Evolutionary conservation across 805 yeast species (phyloP).

Genomic region (Pichia rugopelliculosa): DNA sequence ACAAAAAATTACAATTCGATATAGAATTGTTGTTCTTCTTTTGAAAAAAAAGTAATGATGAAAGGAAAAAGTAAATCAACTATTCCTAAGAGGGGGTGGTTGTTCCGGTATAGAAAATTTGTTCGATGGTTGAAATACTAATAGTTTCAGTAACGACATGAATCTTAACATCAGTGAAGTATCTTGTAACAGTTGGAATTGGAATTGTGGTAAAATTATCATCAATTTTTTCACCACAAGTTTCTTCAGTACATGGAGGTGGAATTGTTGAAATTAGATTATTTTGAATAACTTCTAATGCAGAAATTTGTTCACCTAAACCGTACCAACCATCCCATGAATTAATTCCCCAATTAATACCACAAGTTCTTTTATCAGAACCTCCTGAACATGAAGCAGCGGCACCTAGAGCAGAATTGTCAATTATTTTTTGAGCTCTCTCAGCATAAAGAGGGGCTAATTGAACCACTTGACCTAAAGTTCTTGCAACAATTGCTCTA

Average conservation of each 20-base stretch:
- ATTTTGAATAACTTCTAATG: constrained; percentile 55
- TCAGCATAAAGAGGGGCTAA: constrained; percentile 44
- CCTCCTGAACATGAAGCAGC: constrained; percentile 72
- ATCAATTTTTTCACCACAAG: constrained; percentile 7
- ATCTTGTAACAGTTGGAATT: constrained; percentile 3
- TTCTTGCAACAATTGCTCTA: constrained; percentile 32
- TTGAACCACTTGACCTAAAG: constrained; percentile 15
- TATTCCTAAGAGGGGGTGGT: neutral
- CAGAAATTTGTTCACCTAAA: constrained; percentile 72
- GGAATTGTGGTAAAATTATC: neutral
- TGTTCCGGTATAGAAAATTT: constrained; percentile 3
- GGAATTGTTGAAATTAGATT: constrained; percentile 36
- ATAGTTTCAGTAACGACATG: neutral
- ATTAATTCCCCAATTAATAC: constrained; percentile 50
- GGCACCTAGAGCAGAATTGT: constrained; percentile 55
- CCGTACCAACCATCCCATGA: constrained; percentile 66
- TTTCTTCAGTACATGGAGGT: constrained; percentile 8
- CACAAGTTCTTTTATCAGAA: constrained; percentile 68
- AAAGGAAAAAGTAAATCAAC: neutral
- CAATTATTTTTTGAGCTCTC: constrained; percentile 27
- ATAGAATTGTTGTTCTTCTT: neutral
- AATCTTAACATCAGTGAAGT: constrained; percentile 5
- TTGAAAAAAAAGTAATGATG: neutral
- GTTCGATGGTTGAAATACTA: neutral
- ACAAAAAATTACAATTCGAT: too few species aligned